A percentile compares a stretch with the other conserved stretches of the same genome.
Conservation (phyloP, 2,329 filamentous ascomycete genomes). For the Diaporthe sp. region DNA sequence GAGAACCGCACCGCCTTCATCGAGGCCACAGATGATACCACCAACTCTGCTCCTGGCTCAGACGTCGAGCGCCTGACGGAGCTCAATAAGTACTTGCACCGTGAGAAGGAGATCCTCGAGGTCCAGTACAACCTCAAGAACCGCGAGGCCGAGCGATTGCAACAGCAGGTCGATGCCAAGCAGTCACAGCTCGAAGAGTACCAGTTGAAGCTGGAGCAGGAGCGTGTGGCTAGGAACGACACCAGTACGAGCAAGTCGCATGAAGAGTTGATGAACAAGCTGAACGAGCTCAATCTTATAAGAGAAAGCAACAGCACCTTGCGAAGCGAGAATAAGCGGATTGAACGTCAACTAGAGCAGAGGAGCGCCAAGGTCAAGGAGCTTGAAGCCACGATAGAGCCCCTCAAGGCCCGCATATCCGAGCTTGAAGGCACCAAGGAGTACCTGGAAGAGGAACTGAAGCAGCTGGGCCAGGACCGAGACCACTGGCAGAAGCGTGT, state of each 20-base stretch:
- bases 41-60: conserved; percentile 66
- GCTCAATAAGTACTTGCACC: conserved; percentile 89
- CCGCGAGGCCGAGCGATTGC: conserved; percentile 88
- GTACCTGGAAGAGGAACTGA: conserved; percentile 88
- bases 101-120: conserved; percentile 97
- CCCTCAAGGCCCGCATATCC: conserved; percentile 82
- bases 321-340: conserved; percentile 86
- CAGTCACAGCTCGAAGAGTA: conserved; percentile 91
- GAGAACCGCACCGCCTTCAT: conserved; percentile 74
- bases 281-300: conserved; percentile 96
- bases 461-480: conserved; percentile 89
- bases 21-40: conserved; percentile 67
- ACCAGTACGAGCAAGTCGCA: conserved; percentile 82
- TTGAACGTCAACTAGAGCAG: conserved; percentile 81
- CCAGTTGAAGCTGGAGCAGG: conserved; percentile 90
- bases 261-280: conserved; percentile 91
- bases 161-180: conserved; percentile 90
- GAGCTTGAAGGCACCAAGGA: conserved; percentile 87
- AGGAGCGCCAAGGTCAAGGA: conserved; percentile 83
- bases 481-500: conserved; percentile 97
- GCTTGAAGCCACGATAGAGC: conserved; percentile 82
- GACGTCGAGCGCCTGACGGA: conserved; percentile 86
- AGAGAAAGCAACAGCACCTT: conserved; percentile 94
- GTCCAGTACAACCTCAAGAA: conserved; percentile 94
- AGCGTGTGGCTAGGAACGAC: conserved; percentile 83